Conservation (phyloP, 1,284 basidiomycete species). For the Cutaneotrichosporon sp. region DNA sequence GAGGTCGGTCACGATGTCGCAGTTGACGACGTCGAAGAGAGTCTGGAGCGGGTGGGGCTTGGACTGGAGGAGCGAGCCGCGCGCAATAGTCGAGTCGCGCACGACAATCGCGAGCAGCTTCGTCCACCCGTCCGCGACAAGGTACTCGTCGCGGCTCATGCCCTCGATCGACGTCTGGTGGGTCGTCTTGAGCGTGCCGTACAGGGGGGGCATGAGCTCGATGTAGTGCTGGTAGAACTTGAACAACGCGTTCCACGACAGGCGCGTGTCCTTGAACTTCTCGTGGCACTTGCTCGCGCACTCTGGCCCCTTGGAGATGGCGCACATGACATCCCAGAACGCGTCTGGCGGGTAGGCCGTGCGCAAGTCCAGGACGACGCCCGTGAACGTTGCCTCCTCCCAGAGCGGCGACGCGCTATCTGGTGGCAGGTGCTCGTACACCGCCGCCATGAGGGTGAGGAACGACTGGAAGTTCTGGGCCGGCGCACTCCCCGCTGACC, state of each 20-base stretch:
- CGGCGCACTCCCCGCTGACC: conserved; percentile 54
- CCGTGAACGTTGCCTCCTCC: conserved; percentile 73
- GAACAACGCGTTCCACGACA: conserved; percentile 39
- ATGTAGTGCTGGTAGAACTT: conserved; percentile 48
- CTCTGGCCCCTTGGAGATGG: conserved; percentile 78
- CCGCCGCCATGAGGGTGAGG: conserved; percentile 75
- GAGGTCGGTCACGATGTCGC: conserved; percentile 80
- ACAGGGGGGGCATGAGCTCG: conserved; percentile 44
- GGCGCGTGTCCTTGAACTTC: conserved; percentile 42
- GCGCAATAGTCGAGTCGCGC: conserved; percentile 61
- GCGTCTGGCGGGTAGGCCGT: conserved; percentile 73
- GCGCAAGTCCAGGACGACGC: conserved; percentile 78
- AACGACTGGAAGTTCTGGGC: conserved; percentile 72
- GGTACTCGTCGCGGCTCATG: conserved; percentile 40
- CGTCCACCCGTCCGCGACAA: conserved; percentile 42
- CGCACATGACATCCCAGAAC: conserved; percentile 82
- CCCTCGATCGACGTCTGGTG: conserved; percentile 30
- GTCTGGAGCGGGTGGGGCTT: conserved; percentile 78
- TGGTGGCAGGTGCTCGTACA: conserved; percentile 71
- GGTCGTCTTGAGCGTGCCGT: conserved; percentile 40
- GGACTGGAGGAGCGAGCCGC: conserved; percentile 60
- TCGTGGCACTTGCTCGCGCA: conserved; percentile 61
- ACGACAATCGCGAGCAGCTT: conserved; percentile 75
- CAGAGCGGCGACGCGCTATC: conserved; percentile 82
- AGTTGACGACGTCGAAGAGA: conserved; percentile 73